phyloP scores from a whole-genome alignment of 345 rosid genomes.

The Melaleuca alternifolia region DNA sequence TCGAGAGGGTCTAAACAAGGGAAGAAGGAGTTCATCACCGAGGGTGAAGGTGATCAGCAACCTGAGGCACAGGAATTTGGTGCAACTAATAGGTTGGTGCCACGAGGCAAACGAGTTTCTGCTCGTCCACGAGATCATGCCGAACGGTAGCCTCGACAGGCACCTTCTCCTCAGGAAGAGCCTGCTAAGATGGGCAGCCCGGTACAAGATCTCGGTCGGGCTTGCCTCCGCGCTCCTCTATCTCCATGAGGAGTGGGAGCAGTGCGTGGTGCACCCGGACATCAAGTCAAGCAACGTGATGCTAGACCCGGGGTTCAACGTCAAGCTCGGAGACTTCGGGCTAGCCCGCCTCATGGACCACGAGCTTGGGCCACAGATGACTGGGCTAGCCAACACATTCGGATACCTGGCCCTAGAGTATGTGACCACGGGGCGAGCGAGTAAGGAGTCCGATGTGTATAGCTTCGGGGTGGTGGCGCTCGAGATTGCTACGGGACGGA shows the following conservation, averaged over 20 bases:
- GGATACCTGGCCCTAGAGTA: constrained; percentile 23
- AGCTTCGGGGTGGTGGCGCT: constrained; percentile 19
- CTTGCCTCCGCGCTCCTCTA: constrained; percentile 19
- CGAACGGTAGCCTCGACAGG: constrained; percentile 5
- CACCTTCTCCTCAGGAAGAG: constrained; percentile 7
- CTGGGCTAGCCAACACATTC: constrained; percentile 11
- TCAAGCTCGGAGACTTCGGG: constrained; percentile 30
- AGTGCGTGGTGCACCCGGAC: constrained; percentile 20
- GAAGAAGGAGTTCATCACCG: constrained; percentile 29
- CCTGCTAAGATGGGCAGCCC: constrained; percentile 11
- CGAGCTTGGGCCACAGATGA: constrained; percentile 5
- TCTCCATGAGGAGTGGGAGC: constrained; percentile 16
- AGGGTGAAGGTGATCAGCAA: constrained; percentile 21
- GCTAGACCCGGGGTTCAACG: constrained; percentile 12
- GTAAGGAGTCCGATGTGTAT: constrained; percentile 14
- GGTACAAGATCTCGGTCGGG: constrained; percentile 10
- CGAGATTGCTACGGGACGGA: constrained; percentile 19
- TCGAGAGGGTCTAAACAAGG: constrained; percentile 36
- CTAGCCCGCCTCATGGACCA: constrained; percentile 28
- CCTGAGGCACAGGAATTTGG: constrained; percentile 16
- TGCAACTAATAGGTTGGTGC: constrained; percentile 25
- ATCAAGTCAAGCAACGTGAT: constrained; percentile 22
- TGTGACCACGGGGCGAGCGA: not conserved
- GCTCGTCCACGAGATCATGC: constrained; percentile 16
- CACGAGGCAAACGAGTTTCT: constrained; percentile 6